Percentiles rank a stretch among this genome's conserved stretches.
These are phyloP conservation scores for Geotrichum australiense DNA, from an alignment of 1,139 yeast species.

Conservation along the genomic window DNA sequence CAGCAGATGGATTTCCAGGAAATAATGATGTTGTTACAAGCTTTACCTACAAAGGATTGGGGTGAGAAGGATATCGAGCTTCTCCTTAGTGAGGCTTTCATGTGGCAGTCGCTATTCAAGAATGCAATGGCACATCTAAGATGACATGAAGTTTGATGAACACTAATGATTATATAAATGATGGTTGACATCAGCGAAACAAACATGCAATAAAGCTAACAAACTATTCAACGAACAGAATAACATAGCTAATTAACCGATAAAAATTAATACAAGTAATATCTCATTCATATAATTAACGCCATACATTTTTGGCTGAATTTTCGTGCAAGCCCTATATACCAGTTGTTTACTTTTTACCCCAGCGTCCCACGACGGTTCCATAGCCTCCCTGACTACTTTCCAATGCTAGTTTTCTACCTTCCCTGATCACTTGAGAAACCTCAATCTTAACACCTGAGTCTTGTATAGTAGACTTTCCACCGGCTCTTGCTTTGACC, in stretches of 20 bases:
- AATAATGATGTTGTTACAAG: constrained; percentile 80
- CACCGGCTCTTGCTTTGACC: constrained; percentile 20
- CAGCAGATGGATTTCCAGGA: constrained; percentile 92
- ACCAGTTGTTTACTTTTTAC: constrained; percentile 2
- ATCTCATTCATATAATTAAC: too few species aligned
- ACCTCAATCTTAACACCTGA: constrained; percentile 2
- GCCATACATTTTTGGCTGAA: too few species aligned
- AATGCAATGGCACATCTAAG: constrained; percentile 58
- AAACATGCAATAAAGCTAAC: too few species aligned
- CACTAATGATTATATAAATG: neutral
- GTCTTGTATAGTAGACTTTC: neutral
- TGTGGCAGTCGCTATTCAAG: constrained; percentile 90
- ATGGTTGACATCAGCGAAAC: neutral
- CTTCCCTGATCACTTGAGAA: neutral
- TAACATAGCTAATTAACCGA: too few species aligned
- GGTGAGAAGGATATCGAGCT: constrained; percentile 83
- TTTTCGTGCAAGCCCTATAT: too few species aligned
- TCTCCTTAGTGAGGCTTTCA: constrained; percentile 88
- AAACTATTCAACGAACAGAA: too few species aligned
- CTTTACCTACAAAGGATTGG: constrained; percentile 84
- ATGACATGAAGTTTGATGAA: constrained; percentile 4
- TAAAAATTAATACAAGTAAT: too few species aligned
- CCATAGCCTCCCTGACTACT: constrained; percentile 5
- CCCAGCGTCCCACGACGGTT: constrained; percentile 4
- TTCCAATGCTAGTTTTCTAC: constrained; percentile 3